A percentile compares a stretch with the other conserved stretches of the same genome.
Conservation (phyloP, 805 yeast genomes). For the Saturnispora mendoncae region DNA sequence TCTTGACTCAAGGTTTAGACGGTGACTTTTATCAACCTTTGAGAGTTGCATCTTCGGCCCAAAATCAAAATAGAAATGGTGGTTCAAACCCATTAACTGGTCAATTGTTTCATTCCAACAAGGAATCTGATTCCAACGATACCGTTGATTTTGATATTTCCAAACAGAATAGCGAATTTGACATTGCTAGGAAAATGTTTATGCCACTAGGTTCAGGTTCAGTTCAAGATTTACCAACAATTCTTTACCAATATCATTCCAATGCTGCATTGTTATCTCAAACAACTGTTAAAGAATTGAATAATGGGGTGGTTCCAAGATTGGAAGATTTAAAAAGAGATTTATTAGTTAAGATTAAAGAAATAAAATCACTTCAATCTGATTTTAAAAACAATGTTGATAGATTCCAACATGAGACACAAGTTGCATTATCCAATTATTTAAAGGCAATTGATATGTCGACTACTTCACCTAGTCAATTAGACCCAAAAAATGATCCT, state of each 20-base stretch:
- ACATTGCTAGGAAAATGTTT: conserved; percentile 42
- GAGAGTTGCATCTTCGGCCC: conserved; percentile 17
- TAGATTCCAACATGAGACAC: conserved; percentile 62
- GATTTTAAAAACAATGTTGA: conserved; percentile 75
- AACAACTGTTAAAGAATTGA: conserved; percentile 51
- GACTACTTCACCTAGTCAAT: conserved; percentile 37
- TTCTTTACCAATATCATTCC: conserved; percentile 47
- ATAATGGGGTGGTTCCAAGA: conserved; percentile 52
- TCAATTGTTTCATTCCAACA: conserved; percentile 12
- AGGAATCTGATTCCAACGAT: conserved; percentile 10
- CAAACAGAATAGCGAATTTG: conserved; percentile 28
- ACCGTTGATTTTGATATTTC: conserved; percentile 12
- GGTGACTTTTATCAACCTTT: conserved; percentile 33
- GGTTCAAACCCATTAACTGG: conserved; percentile 7
- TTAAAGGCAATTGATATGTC: conserved; percentile 56
- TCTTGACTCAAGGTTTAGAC: conserved; percentile 36
- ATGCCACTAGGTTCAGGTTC: conserved; percentile 73
- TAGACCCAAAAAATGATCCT: conserved; percentile 63
- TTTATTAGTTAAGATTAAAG: conserved; percentile 74
- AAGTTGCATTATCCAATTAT: conserved; percentile 44
- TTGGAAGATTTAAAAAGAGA: conserved; percentile 66
- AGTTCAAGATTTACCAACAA: conserved; percentile 71
- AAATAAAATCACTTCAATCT: conserved; percentile 69
- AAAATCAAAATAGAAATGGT: conserved; percentile 4
- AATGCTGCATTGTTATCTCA: conserved; percentile 51